Percentiles rank a stretch among this genome's conserved stretches.
Evolutionary conservation across 805 yeast species (phyloP).

Genomic region (Saccharomycodes ludwigii): DNA sequence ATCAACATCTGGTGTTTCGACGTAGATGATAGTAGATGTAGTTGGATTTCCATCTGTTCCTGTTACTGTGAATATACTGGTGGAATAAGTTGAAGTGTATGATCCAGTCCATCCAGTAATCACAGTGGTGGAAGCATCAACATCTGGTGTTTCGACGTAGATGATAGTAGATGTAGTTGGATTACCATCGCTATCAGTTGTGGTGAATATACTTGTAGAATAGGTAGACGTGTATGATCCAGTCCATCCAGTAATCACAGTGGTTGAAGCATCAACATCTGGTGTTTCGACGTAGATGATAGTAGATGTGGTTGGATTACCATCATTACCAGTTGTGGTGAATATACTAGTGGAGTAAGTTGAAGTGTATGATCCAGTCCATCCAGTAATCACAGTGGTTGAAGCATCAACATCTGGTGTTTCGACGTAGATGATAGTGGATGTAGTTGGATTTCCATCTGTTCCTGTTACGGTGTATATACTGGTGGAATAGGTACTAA

Average conservation of each 20-base stretch:
- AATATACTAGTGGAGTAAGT: constrained; percentile 5
- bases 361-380: constrained; percentile 5
- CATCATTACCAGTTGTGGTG: constrained; percentile 6
- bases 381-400: constrained; percentile 2
- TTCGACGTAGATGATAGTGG: too few relatives aligned
- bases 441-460: too few relatives aligned
- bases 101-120: constrained; percentile 6
- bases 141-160: too few relatives aligned
- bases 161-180: too few relatives aligned
- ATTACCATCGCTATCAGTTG: too few relatives aligned
- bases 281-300: constrained; percentile 8
- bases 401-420: too few relatives aligned
- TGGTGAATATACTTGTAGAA: too few relatives aligned
- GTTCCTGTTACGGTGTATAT: too few relatives aligned
- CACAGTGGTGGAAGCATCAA: too few relatives aligned
- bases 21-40: constrained; percentile 6
- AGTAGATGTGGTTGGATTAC: constrained; percentile 6
- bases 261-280: constrained; percentile 3
- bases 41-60: constrained; percentile 7
- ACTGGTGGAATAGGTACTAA: too few relatives aligned
- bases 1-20: constrained; percentile 6
- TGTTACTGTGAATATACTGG: too few relatives aligned
- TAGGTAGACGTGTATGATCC: constrained; percentile 3
- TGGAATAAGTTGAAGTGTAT: constrained; percentile 2
- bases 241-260: constrained; percentile 5